Base-by-base conservation (phyloP, 2,329 filamentous ascomycete genomes). In the Sarocladium strictum region DNA sequence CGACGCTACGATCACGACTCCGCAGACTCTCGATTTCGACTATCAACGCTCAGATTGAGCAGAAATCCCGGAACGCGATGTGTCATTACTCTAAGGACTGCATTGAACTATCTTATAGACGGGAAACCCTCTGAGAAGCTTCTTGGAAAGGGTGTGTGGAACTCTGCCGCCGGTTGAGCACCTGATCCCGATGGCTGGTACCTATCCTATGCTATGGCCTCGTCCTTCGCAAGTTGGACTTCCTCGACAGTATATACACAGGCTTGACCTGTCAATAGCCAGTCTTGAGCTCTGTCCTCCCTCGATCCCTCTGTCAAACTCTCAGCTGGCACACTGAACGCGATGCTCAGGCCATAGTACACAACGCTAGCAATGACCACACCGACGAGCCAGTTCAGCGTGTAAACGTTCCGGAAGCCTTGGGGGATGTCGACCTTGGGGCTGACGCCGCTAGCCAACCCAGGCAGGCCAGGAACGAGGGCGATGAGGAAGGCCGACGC, bases 401-500 rank as follows among this genome's bases (percentile, higher is more conserved):
- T 58, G 53, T 60, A 63, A 15, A 63, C 55, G 35, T 63, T 58
- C 56, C 51, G 58, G 37, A 54, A 59, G 15, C 37, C 60, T 54
- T 57, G 33, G 2, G 45, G 52, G 23, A 56, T 49, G 15, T 56
- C 43, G 5, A 56, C 52, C 41, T 50, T 52, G 11, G 40, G 45
- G 55, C 62, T 64, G 32, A 61, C 56, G 53, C 59, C 55, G 53
- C 58, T 54, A 10, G 59, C 58, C 24, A 61, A 38, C 3, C 59
- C 59, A 1, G 63, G 63, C 35, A 65, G 58, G 21, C 60, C 56
- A 0, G 65, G 65, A 2, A 63, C 53, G 15, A 69, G 62, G 19
- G 62, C 64, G 50, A 69, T 55, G 15, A 66, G 58, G 37, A 65
- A 69, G 41, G 67, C 63, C 23, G 61, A 59, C 3, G 64, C 61